Conservation (phyloP, 805 yeast species). For the Kodamaea restingae region DNA sequence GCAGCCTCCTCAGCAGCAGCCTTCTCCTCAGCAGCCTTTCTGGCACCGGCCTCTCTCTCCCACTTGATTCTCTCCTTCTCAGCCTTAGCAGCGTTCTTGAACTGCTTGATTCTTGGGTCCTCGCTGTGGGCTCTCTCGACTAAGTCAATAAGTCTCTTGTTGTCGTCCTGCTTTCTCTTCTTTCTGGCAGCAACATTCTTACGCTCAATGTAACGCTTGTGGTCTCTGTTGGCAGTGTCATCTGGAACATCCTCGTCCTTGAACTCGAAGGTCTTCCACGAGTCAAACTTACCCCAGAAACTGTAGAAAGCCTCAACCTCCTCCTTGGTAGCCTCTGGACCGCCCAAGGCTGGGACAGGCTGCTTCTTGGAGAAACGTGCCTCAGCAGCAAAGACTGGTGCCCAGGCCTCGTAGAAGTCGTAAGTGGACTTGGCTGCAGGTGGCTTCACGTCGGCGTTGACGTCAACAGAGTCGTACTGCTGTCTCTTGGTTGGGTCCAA, state of each 20-base stretch:
- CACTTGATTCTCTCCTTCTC: constrained; percentile 94
- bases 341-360: constrained; percentile 85
- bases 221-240: constrained; percentile 98
- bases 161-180: constrained; percentile 97
- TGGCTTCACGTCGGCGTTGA: constrained; percentile 76
- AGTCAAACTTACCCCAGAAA: constrained; percentile 91
- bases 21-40: constrained; percentile 91
- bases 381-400: constrained; percentile 85
- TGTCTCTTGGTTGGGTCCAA: constrained; percentile 81
- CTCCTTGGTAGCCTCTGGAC: constrained; percentile 58
- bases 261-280: constrained; percentile 98
- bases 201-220: constrained; percentile 97
- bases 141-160: constrained; percentile 77
- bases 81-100: constrained; percentile 91
- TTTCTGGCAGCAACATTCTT: constrained; percentile 95
- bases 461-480: constrained; percentile 95
- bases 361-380: constrained; percentile 87
- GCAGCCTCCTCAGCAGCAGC: constrained; percentile 85
- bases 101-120: constrained; percentile 92
- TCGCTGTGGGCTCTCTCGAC: constrained; percentile 84
- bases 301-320: constrained; percentile 86
- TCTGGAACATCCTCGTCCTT: constrained; percentile 99
- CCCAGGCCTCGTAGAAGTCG: constrained; percentile 91
- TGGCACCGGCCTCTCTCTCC: constrained; percentile 97
- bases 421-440: constrained; percentile 63